phyloP scores from a whole-genome alignment of 2,329 filamentous ascomycete species.

The Calonectria fujianensis region DNA sequence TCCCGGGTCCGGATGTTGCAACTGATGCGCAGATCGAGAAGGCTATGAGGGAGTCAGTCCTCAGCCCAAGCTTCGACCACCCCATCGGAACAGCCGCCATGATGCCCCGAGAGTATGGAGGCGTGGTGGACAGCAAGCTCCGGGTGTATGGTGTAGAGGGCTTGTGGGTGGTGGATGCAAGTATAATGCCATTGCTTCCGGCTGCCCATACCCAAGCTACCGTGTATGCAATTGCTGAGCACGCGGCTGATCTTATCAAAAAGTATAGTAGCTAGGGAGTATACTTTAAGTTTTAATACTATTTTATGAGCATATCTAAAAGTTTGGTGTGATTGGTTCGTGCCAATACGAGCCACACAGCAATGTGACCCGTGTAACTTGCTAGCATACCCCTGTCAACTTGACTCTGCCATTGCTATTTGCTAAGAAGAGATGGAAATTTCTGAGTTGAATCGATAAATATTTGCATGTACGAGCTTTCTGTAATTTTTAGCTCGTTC shows the following conservation, averaged over 20 bases:
- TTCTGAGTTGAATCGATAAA: too few relatives aligned
- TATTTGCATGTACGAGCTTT: too few relatives aligned
- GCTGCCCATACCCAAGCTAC: slow-evolving; percentile 2
- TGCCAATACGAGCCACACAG: too few relatives aligned
- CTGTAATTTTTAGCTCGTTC: too few relatives aligned
- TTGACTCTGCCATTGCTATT: too few relatives aligned
- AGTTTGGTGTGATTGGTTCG: not conserved
- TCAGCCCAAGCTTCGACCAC: not conserved
- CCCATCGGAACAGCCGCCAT: slow-evolving; percentile 11
- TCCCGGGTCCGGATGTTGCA: not conserved
- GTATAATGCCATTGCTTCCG: slow-evolving; percentile 2
- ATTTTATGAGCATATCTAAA: too few relatives aligned
- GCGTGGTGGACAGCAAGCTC: slow-evolving; percentile 16
- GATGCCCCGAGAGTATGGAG: slow-evolving; percentile 14
- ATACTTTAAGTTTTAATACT: too few relatives aligned
- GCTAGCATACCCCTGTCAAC: too few relatives aligned
- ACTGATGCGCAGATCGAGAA: slow-evolving; percentile 1
- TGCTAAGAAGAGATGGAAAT: too few relatives aligned
- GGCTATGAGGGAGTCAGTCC: not conserved
- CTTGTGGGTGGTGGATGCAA: slow-evolving; percentile 10
- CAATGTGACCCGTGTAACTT: too few relatives aligned
- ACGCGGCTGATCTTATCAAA: slow-evolving; percentile 7
- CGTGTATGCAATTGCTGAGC: slow-evolving; percentile 3
- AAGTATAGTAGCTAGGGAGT: not conserved
- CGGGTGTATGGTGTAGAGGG: not conserved